Evolutionary conservation across 164 flowering plant species (phyloP).

Genomic region (Annona squamosa): DNA sequence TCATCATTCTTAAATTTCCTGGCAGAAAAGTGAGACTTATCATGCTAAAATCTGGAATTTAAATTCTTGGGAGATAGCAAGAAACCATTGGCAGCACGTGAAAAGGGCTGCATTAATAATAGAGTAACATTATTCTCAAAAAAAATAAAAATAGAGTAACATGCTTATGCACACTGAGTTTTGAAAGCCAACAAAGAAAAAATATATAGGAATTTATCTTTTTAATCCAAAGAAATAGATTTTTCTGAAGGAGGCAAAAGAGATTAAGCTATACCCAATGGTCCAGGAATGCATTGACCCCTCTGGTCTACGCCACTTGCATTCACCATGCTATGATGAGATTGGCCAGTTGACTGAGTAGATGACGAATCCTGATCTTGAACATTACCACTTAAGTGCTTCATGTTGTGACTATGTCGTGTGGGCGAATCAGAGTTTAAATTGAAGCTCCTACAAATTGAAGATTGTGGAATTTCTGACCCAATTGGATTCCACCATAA

Average conservation of each 20-base stretch:
- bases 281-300: constrained; percentile 46
- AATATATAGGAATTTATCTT: no score
- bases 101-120: no score
- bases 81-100: no score
- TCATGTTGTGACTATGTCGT: constrained; percentile 22
- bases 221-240: neutral
- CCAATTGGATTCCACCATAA: constrained; percentile 35
- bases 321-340: constrained; percentile 29
- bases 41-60: no score
- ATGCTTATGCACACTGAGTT: neutral
- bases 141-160: neutral
- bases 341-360: constrained; percentile 49
- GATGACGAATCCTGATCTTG: constrained; percentile 50
- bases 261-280: constrained; percentile 38
- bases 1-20: no score
- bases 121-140: no score
- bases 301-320: constrained; percentile 25
- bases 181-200: neutral
- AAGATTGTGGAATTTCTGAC: constrained; percentile 23
- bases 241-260: neutral
- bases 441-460: constrained; percentile 22
- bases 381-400: constrained; percentile 31
- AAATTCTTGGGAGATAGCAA: no score
- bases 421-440: constrained; percentile 36
- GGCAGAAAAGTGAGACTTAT: no score